Percentiles rank a stretch among this genome's conserved stretches.
Conservation (phyloP, 1,139 yeast genomes). For the Blastobotrys buckinghamii region DNA sequence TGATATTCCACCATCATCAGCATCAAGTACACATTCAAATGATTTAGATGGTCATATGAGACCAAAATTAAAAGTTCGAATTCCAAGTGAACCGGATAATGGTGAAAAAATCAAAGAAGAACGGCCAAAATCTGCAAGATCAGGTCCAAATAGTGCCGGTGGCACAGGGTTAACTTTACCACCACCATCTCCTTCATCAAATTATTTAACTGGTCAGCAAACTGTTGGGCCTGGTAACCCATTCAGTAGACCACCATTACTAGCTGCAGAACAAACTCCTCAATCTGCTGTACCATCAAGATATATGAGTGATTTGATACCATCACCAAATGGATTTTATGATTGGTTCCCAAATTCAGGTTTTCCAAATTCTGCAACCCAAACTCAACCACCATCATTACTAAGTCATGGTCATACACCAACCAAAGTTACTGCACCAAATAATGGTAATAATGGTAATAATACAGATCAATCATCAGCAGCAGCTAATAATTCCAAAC, state of each 20-base stretch:
- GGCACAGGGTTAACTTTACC: conserved; percentile 14
- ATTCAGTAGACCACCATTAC: conserved; percentile 29
- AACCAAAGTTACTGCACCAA: conserved; percentile 1
- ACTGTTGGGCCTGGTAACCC: conserved; percentile 32
- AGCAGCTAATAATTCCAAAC: neutral
- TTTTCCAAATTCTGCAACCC: conserved; percentile 36
- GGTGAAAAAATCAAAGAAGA: conserved; percentile 1
- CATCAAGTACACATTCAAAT: neutral
- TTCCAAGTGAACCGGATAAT: conserved; percentile 29
- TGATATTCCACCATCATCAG: conserved; percentile 12
- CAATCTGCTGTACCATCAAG: conserved; percentile 36
- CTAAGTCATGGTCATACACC: neutral
- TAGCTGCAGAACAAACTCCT: conserved; percentile 36
- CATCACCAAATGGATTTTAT: conserved; percentile 39
- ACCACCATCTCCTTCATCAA: conserved; percentile 24
- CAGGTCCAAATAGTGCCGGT: conserved; percentile 14
- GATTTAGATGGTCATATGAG: conserved; percentile 19
- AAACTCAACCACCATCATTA: conserved; percentile 7
- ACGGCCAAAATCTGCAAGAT: conserved; percentile 9
- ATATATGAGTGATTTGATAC: conserved; percentile 37
- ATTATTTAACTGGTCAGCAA: conserved; percentile 15
- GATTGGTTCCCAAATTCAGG: conserved; percentile 31
- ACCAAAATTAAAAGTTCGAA: conserved; percentile 38
- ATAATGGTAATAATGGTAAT: neutral
- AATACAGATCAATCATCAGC: neutral